Conservation (phyloP, 2,329 filamentous ascomycete genomes). For the Ceratocystis cacaofunesta region DNA sequence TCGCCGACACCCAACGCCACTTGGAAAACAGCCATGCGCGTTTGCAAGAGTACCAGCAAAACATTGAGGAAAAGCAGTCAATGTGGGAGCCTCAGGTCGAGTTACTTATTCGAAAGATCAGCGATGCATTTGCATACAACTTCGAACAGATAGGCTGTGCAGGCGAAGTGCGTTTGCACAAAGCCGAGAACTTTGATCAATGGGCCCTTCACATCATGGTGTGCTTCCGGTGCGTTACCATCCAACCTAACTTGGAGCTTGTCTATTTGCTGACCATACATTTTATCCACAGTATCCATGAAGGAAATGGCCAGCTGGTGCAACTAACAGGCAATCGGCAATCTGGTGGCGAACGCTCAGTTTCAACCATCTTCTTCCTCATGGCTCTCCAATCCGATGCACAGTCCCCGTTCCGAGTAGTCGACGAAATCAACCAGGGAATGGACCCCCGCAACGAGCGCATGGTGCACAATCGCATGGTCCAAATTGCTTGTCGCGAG, state of each 20-base stretch:
- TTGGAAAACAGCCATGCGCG: constrained; percentile 40
- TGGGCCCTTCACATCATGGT: constrained; percentile 93
- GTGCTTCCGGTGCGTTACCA: constrained; percentile 61
- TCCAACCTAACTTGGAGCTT: constrained; percentile 2
- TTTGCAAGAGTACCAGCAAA: constrained; percentile 38
- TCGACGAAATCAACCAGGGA: constrained; percentile 98
- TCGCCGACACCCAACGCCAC: constrained; percentile 33
- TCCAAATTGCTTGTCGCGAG: constrained; percentile 85
- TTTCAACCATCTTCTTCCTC: constrained; percentile 96
- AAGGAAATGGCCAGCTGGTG: constrained; percentile 16
- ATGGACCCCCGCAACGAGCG: constrained; percentile 98
- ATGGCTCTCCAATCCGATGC: constrained; percentile 94
- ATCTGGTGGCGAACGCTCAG: constrained; percentile 87
- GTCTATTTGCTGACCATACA: background rate
- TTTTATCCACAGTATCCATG: constrained; percentile 13
- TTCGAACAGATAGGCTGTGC: constrained; percentile 90
- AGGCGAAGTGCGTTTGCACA: constrained; percentile 75
- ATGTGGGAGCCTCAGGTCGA: constrained; percentile 80
- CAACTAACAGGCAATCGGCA: constrained; percentile 76
- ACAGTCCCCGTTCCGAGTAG: constrained; percentile 88
- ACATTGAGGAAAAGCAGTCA: constrained; percentile 51
- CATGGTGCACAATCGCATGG: constrained; percentile 95
- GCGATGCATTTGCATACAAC: constrained; percentile 79
- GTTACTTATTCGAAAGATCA: constrained; percentile 62
- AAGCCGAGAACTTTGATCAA: constrained; percentile 81